Conservation (phyloP, 2,329 filamentous ascomycete genomes). For the Colletotrichum destructivum region DNA sequence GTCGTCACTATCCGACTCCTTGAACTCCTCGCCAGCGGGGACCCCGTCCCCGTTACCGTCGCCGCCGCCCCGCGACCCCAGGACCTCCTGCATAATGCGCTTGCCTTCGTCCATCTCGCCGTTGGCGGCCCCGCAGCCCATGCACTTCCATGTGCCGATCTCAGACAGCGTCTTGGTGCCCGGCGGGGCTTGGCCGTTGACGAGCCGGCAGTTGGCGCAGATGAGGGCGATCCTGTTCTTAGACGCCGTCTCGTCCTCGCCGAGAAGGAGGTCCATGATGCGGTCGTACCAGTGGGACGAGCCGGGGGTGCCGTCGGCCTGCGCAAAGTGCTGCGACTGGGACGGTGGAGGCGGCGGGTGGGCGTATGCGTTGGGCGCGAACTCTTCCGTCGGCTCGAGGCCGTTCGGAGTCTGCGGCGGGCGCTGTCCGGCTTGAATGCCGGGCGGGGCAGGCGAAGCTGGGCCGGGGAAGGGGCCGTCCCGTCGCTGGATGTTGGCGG, state of each 20-base stretch:
- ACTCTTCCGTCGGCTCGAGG: constrained; percentile 71
- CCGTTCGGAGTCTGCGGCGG: constrained; percentile 47
- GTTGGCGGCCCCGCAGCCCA: constrained; percentile 86
- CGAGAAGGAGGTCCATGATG: constrained; percentile 90
- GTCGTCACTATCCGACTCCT: constrained; percentile 30
- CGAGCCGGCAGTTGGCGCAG: constrained; percentile 84
- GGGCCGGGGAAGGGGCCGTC: constrained; percentile 47
- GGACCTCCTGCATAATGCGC: constrained; percentile 79
- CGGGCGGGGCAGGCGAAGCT: constrained; percentile 48
- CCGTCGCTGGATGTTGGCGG: constrained; percentile 72
- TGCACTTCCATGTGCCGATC: constrained; percentile 89
- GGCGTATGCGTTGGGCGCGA: constrained; percentile 80
- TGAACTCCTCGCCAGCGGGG: constrained; percentile 38
- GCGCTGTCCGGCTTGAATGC: constrained; percentile 36
- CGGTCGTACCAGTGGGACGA: constrained; percentile 90
- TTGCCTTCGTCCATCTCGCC: constrained; percentile 84
- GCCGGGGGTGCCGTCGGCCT: constrained; percentile 20
- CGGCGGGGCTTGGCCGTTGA: constrained; percentile 96
- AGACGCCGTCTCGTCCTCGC: constrained; percentile 93
- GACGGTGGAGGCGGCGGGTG: constrained; percentile 47
- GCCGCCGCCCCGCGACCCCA: constrained; percentile 50
- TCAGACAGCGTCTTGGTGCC: constrained; percentile 84
- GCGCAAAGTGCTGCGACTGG: constrained; percentile 41
- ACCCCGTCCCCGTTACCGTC: constrained; percentile 5
- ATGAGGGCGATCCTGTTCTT: constrained; percentile 94